Evolutionary conservation across 176 grass and related monocot species (phyloP), one percentile per base, ranked within the genome.

Genomic region (Triticum monococcum): DNA sequence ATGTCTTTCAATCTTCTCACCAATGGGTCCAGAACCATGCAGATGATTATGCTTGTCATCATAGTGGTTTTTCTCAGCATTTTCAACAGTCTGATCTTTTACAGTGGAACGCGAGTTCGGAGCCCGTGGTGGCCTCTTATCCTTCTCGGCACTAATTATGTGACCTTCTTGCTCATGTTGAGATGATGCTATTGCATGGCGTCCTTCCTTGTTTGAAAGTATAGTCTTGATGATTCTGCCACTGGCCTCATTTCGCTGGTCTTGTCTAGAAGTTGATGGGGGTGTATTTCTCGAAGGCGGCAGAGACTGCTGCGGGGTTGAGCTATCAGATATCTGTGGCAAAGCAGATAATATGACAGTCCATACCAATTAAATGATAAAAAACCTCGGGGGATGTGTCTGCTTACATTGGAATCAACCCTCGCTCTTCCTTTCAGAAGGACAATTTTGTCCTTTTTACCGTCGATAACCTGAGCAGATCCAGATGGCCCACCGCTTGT

Each of bases 351-450:
- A 81, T 84, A 79, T 63, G 74, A 36, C 24, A 72, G 50, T 65
- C 41, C 8, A 72, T 36, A 85, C 33, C 67, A 81, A 90, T 48
- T 80, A 79, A 86, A 81, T 10, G 77, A 77, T 1, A 65, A 23
- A 73, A 62, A 85, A 50, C 36, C 7, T 26, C 36, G 7, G 30
- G 69, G 62, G 46, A 89, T 20, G 30, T 24, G 25, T 62, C 64
- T 41, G 75, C 78, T 87, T 94, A 96, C 97, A 79, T 92, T 88
- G 74, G 79, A 89, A 91, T 85, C 83, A 83, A 91, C 89, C 87
- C 81, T 99, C 67, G 86, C 85, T 87, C 89, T 96, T 71, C 80
- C 85, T 94, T 94, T 99, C 87, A 99, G 64, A 82, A 99, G 89
- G 75, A 97, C 46, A 83, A 96, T 83, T 97, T 89, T 99, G 74